Evolutionary conservation across 164 flowering plant species (phyloP), one percentile per base, ranked within the genome.

Genomic region (Umbilicus rupestris): DNA sequence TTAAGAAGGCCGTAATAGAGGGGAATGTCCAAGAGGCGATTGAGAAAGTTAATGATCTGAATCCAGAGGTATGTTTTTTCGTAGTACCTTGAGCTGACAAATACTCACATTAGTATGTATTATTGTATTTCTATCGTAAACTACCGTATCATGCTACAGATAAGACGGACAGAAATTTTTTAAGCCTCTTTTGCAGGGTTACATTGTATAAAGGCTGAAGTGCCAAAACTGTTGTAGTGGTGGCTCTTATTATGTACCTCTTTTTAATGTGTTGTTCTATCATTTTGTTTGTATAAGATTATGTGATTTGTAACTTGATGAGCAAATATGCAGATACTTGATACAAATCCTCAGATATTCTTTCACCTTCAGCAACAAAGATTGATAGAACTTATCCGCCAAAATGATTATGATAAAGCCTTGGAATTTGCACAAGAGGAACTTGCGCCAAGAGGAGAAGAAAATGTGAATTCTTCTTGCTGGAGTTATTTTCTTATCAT

Each of bases 341-440:
- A 94, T 74, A 91, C 96, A 78, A 91, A 94, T 76, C 97, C 97
- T 66, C 88, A 88, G 64, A 81, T 94, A 28, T 91, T 91, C 84
- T 94, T 94, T 78, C 99, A 89, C 79, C 96, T 94, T 57, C 99
- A 94, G 70, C 99, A 91, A 70, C 99, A 91, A 75, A 82, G 91
- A 69, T 75, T 94, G 79, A 94, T 94, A 77, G 99, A 94, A 70
- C 69, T 94, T 44, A 94, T 94, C 64, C 83, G 97, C 37, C 86
- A 89, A 73, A 97, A 95, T 29, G 92, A 89, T 76, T 79, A 84
- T 28, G 90, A 84, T 75, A 97, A 94, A 70, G 97, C 99, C 69
- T 72, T 62, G 65, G 65, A 62, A 39, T 62, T 62, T n/a, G 99
- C 99, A 68, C 96, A 89, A 79, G 96, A 91, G 77, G 97, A 94